Conservation (phyloP, 805 yeast genomes). For the Yarrowia alimentaria region DNA sequence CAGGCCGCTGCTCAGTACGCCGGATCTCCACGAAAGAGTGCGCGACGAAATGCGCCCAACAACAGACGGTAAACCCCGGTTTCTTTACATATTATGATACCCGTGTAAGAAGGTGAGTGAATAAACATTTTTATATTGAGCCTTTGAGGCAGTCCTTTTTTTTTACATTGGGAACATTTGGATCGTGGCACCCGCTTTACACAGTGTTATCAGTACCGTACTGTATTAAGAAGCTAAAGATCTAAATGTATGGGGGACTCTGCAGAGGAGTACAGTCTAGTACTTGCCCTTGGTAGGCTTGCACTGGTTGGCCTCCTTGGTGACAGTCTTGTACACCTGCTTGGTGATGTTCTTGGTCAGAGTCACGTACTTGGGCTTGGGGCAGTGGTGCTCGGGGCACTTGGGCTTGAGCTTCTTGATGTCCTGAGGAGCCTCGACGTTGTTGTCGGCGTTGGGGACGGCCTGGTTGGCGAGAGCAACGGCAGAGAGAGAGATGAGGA, state of each 20-base stretch:
- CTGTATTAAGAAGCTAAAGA: slow-evolving; percentile 20
- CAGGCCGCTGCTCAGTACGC: slow-evolving; percentile 6
- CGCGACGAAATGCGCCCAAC: background rate
- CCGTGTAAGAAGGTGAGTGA: slow-evolving; percentile 5
- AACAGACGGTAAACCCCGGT: no score
- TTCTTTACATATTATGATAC: slow-evolving; percentile 18
- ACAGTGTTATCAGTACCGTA: slow-evolving; percentile 14
- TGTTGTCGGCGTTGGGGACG: slow-evolving; percentile 4
- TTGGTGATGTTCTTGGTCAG: background rate
- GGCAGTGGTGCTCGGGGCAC: slow-evolving; percentile 24
- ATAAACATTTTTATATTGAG: no score
- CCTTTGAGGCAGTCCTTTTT: background rate
- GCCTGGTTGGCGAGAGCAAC: slow-evolving; percentile 21
- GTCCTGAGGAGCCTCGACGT: slow-evolving; percentile 22
- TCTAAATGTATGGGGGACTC: no score
- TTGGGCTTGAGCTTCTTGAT: slow-evolving; percentile 11
- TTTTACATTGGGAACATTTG: no score
- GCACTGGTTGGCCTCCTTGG: background rate
- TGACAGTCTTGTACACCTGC: background rate
- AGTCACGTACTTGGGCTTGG: background rate
- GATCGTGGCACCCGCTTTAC: no score
- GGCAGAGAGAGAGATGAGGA: slow-evolving; percentile 26
- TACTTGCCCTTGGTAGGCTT: slow-evolving; percentile 1
- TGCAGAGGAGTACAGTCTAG: background rate
- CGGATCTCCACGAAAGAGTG: slow-evolving; percentile 23